Conservation (phyloP, 257 asterid genomes). For the Ballota nigra region DNA sequence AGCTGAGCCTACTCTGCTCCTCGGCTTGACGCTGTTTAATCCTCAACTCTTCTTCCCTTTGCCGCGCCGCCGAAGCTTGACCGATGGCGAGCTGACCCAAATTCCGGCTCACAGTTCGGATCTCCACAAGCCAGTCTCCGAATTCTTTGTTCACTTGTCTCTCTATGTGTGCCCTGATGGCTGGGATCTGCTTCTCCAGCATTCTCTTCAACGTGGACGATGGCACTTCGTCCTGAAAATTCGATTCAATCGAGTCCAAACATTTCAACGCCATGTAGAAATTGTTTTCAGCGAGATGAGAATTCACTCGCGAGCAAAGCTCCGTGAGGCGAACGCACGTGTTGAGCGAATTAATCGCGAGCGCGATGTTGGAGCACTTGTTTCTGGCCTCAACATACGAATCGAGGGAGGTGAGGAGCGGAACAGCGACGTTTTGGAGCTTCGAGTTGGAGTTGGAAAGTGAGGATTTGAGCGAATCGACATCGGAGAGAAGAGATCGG, state of each 20-base stretch:
- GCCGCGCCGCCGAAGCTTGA: conserved; percentile 94
- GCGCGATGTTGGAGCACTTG: conserved; percentile 58
- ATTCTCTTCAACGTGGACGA: conserved; percentile 60
- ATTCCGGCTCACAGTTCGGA: conserved; percentile 79
- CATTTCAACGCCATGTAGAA: conserved; percentile 93
- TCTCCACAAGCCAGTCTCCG: conserved; percentile 96
- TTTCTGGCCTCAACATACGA: conserved; percentile 72
- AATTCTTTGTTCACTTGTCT: conserved; percentile 75
- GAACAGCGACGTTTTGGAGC: conserved; percentile 83
- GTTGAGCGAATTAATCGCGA: conserved; percentile 65
- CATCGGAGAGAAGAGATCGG: conserved; percentile 90
- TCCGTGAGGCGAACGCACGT: conserved; percentile 60
- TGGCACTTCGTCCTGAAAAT: conserved; percentile 53
- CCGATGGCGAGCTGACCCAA: conserved; percentile 97
- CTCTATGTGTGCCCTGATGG: conserved; percentile 74
- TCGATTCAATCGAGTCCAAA: conserved; percentile 70
- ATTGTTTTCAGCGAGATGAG: conserved; percentile 50
- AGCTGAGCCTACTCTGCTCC: conserved; percentile 92
- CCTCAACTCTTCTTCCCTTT: conserved; percentile 89
- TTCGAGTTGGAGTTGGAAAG: conserved; percentile 64
- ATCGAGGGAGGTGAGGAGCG: conserved; percentile 73
- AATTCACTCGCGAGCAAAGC: conserved; percentile 73
- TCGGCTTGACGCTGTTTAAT: conserved; percentile 93
- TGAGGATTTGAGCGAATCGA: conserved; percentile 83
- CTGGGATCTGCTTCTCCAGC: conserved; percentile 97